These are phyloP conservation scores for Erythrophleum fordii DNA, from an alignment of 306 rosid species.

Conservation along the genomic window DNA sequence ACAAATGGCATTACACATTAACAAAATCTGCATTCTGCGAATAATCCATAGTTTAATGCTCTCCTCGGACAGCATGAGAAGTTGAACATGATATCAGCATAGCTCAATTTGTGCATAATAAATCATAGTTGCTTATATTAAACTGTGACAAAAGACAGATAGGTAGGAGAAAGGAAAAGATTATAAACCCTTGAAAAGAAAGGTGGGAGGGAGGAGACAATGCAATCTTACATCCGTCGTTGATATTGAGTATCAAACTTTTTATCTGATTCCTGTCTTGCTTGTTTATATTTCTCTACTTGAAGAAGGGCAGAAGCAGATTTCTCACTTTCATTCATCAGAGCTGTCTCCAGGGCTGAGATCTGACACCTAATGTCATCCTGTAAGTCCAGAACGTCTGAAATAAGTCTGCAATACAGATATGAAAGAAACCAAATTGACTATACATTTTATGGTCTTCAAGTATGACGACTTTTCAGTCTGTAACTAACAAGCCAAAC, in stretches of 20 bases:
- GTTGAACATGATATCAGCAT: slow-evolving; percentile 9
- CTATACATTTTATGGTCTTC: not conserved
- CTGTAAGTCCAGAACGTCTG: slow-evolving; percentile 51
- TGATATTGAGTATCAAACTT: slow-evolving; percentile 83
- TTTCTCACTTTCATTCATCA: slow-evolving; percentile 59
- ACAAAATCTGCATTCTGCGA: slow-evolving; percentile 3
- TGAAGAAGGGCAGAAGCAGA: slow-evolving; percentile 57
- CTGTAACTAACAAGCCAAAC: slow-evolving; percentile 13
- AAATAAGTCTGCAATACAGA: slow-evolving; percentile 22
- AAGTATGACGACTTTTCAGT: slow-evolving; percentile 25
- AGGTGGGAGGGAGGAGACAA: slow-evolving; percentile 1
- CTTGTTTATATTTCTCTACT: slow-evolving; percentile 75
- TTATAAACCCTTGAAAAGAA: slow-evolving; percentile 17
- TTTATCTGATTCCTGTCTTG: slow-evolving; percentile 75
- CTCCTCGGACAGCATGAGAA: slow-evolving; percentile 22
- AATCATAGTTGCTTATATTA: slow-evolving; percentile 18
- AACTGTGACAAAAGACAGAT: slow-evolving; percentile 20
- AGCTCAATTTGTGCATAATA: not conserved
- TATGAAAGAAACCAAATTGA: slow-evolving; percentile 29
- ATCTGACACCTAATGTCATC: slow-evolving; percentile 77
- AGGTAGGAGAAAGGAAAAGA: slow-evolving; percentile 15
- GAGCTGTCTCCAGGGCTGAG: slow-evolving; percentile 64
- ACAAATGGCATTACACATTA: slow-evolving; percentile 17
- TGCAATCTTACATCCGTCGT: slow-evolving; percentile 72
- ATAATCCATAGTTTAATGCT: slow-evolving; percentile 24